These are phyloP conservation scores for Trichosporon sp. DNA, from an alignment of 1,284 basidiomycete species.

Conservation along the genomic window DNA sequence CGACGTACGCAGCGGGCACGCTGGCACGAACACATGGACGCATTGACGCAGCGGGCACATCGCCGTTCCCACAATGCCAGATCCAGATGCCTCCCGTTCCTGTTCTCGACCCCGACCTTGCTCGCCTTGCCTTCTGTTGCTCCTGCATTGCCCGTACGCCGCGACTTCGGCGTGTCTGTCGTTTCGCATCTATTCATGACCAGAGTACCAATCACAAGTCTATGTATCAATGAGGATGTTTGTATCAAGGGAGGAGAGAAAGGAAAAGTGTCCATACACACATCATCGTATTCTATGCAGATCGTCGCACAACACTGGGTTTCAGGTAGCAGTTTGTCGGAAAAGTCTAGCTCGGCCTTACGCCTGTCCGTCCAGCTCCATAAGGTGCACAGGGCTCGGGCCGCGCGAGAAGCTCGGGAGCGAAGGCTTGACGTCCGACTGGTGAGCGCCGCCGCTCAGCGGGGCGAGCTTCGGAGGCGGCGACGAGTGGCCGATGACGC, in stretches of 20 bases:
- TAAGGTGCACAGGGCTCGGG: slow-evolving; percentile 33
- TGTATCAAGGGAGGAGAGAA: slow-evolving; percentile 16
- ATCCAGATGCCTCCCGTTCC: neutral
- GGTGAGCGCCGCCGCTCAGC: slow-evolving; percentile 34
- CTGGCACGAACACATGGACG: too few relatives aligned
- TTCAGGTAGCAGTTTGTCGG: neutral
- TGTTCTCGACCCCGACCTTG: too few relatives aligned
- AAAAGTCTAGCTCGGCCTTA: slow-evolving; percentile 4
- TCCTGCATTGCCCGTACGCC: too few relatives aligned
- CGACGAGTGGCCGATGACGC: slow-evolving; percentile 34
- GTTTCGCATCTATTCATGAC: slow-evolving; percentile 27
- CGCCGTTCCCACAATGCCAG: neutral
- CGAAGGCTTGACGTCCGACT: slow-evolving; percentile 29
- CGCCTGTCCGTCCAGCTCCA: slow-evolving; percentile 36
- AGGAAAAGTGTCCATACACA: slow-evolving; percentile 13
- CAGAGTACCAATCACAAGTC: slow-evolving; percentile 23
- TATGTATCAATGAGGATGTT: slow-evolving; percentile 20
- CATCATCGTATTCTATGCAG: slow-evolving; percentile 17
- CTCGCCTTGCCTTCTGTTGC: too few relatives aligned
- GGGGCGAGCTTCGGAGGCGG: slow-evolving; percentile 46
- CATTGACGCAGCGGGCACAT: too few relatives aligned
- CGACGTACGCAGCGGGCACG: too few relatives aligned
- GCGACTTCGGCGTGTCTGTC: too few relatives aligned
- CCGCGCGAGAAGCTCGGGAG: slow-evolving; percentile 33
- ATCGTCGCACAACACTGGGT: slow-evolving; percentile 14